phyloP scores from a whole-genome alignment of 163 green algal genomes.

The Coccomyxa subellipsoidea region DNA sequence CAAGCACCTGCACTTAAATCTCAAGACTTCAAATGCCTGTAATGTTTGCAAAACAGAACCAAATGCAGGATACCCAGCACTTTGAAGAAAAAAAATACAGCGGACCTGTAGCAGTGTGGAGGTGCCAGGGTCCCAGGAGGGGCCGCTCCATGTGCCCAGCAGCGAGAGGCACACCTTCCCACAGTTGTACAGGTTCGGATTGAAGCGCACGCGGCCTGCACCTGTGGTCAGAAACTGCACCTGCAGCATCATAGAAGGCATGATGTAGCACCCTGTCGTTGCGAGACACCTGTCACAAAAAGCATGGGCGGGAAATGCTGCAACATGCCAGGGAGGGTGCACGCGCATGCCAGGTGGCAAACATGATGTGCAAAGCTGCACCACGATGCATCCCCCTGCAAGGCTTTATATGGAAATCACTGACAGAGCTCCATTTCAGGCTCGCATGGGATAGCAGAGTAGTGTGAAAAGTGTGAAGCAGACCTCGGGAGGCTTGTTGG shows the following conservation, averaged over 20 bases:
- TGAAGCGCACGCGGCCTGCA: conserved; percentile 18
- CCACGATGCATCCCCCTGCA: too few relatives aligned
- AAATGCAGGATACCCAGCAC: conserved; percentile 4
- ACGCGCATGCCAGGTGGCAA: too few relatives aligned
- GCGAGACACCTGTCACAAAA: background rate
- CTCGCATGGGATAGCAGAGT: too few relatives aligned
- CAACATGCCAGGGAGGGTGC: too few relatives aligned
- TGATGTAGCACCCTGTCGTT: background rate
- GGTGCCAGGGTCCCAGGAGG: conserved; percentile 41
- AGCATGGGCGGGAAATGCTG: background rate
- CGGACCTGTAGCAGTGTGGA: conserved; percentile 66
- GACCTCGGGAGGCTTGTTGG: conserved; percentile 34
- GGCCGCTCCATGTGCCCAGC: conserved; percentile 61
- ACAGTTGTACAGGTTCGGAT: conserved; percentile 29
- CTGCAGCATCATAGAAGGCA: background rate
- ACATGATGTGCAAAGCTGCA: too few relatives aligned
- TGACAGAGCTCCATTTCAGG: too few relatives aligned
- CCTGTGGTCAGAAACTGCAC: conserved; percentile 32
- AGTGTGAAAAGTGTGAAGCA: background rate
- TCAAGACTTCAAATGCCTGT: background rate
- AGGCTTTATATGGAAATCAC: too few relatives aligned
- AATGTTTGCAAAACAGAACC: background rate
- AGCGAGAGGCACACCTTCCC: conserved; percentile 81
- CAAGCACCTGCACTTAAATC: conserved; percentile 50
- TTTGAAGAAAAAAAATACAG: background rate